Evolutionary conservation across 2,329 filamentous ascomycete species (phyloP), one percentile per base, ranked within the genome.

Genomic region (Alternaria sp.): DNA sequence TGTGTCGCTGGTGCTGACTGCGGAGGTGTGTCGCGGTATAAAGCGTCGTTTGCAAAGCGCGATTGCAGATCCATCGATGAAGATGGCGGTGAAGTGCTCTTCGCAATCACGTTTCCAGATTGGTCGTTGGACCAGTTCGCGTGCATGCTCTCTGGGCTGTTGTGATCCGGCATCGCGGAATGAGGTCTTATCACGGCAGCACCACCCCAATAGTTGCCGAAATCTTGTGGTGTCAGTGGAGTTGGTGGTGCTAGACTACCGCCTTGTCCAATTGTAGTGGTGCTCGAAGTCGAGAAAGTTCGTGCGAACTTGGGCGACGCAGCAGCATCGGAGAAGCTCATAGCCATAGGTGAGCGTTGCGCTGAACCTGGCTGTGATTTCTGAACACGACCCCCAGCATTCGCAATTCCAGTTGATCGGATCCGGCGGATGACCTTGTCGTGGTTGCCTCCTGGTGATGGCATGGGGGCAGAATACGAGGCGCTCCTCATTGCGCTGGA

Each of bases 1-100:
- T 85, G 83, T n/a, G 79, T 81, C 3, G 84, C 82, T 14, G 84
- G 84, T 41, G 84, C 84, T 25, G 83, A 85, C 65, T 85, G 83
- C 8, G 84, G 84, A 41, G 83, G 83, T 5, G 84, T 84, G 61
- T 84, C 82, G 53, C 82, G 82, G 60, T 80, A 81, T 68, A 73
- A 67, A 68, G 60, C 72, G 18, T 78, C 78, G 44, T 75, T 77
- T 9, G 67, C 64, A 58, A 80, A 65, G 12, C 71, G 71, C 11
- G 70, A 68, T 47, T 79, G 72, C 14, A 75, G 46, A 49, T 80
- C 76, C 45, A 80, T 57, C 12, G 83, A 83, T n/a, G 83, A 84
- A 10, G 79, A 78, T 15, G 83, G 82, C n/a, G 84, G 83, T 23
- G 83, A 84, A 4, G 79, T 78, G 47, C 76, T 76, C 58, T 76